phyloP scores from a whole-genome alignment of 2,329 filamentous ascomycete genomes.

The Neofusicoccum kwambonambiense region DNA sequence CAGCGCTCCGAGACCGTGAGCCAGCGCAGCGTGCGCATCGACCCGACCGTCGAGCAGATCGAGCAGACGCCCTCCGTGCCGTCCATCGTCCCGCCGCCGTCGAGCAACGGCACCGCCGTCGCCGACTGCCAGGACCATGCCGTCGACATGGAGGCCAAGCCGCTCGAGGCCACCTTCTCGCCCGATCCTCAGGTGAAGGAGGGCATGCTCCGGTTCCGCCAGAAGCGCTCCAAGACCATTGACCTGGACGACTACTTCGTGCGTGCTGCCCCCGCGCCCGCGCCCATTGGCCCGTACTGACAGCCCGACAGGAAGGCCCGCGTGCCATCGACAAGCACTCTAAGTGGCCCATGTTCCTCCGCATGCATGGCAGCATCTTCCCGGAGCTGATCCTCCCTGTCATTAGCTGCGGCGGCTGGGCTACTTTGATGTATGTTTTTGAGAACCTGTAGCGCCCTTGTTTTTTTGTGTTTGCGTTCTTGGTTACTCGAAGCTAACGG shows the following conservation, averaged over 20 bases:
- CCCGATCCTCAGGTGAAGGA: background rate
- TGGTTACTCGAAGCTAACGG: too few relatives aligned
- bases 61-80: background rate
- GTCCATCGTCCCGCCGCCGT: background rate
- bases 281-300: constrained; percentile 21
- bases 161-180: constrained; percentile 8
- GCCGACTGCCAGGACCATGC: background rate
- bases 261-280: constrained; percentile 24
- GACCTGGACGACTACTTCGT: constrained; percentile 62
- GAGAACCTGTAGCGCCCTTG: constrained; percentile 26
- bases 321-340: constrained; percentile 71
- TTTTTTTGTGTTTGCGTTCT: background rate
- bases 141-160: constrained; percentile 8
- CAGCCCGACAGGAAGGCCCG: constrained; percentile 49
- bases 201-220: constrained; percentile 16
- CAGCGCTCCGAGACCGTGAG: background rate
- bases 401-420: constrained; percentile 61
- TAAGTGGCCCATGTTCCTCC: constrained; percentile 73
- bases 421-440: constrained; percentile 56
- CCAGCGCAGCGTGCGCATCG: background rate
- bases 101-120: constrained; percentile 13
- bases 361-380: constrained; percentile 71
- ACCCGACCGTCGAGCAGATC: background rate
- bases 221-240: constrained; percentile 30
- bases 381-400: constrained; percentile 74